These are phyloP conservation scores for Xylaria sp. DNA, from an alignment of 2,329 filamentous ascomycete genomes.

Conservation along the genomic window DNA sequence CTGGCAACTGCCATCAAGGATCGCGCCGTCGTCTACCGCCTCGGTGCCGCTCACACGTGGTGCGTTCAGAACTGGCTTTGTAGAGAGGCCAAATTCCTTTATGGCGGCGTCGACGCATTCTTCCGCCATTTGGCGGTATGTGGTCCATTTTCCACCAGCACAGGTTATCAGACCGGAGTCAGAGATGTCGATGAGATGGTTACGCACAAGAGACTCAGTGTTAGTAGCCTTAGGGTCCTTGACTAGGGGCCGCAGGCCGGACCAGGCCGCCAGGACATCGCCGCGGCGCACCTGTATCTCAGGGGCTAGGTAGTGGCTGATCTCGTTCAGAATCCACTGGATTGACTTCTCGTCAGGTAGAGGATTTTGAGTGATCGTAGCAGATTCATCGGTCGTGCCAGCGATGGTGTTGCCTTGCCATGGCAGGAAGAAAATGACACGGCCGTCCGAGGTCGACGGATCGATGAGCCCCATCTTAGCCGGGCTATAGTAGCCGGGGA, in stretches of 20 bases:
- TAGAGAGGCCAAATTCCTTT: slow-evolving; percentile 71
- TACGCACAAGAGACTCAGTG: slow-evolving; percentile 87
- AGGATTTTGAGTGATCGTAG: slow-evolving; percentile 77
- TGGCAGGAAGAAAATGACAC: slow-evolving; percentile 92
- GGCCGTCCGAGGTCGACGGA: slow-evolving; percentile 85
- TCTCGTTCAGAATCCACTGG: slow-evolving; percentile 86
- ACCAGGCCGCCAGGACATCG: slow-evolving; percentile 92
- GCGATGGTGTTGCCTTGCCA: slow-evolving; percentile 96
- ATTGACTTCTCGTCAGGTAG: slow-evolving; percentile 86
- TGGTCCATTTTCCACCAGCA: slow-evolving; percentile 92
- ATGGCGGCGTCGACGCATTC: slow-evolving; percentile 87
- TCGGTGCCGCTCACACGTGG: slow-evolving; percentile 77
- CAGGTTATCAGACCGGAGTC: slow-evolving; percentile 83
- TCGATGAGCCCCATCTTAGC: slow-evolving; percentile 90
- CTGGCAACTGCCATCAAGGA: slow-evolving; percentile 75
- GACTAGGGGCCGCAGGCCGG: slow-evolving; percentile 86
- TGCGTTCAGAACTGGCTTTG: slow-evolving; percentile 67
- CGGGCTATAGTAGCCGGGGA: slow-evolving; percentile 88
- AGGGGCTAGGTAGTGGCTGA: slow-evolving; percentile 82
- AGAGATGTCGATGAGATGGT: slow-evolving; percentile 85
- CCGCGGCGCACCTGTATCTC: slow-evolving; percentile 87
- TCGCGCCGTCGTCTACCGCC: slow-evolving; percentile 75
- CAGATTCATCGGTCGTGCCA: slow-evolving; percentile 85
- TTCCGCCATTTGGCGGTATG: slow-evolving; percentile 92
- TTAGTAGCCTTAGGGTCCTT: slow-evolving; percentile 87